A percentile compares a stretch with the other conserved stretches of the same genome.
Conservation (phyloP, 345 rosid species). For the Bretschneidera sinensis region DNA sequence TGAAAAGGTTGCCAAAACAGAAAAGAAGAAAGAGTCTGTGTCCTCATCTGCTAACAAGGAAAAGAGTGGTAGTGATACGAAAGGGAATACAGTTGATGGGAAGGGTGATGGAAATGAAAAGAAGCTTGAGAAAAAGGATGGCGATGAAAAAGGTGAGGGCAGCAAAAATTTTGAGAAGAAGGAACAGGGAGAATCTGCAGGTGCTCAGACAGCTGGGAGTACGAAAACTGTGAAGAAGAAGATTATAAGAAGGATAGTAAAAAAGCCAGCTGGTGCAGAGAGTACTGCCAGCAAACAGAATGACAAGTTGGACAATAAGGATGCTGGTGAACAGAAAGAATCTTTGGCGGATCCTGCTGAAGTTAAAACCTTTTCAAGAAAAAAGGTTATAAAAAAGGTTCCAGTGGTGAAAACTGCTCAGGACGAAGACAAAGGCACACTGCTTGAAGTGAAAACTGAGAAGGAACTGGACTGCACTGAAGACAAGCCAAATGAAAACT, state of each 20-base stretch:
- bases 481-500: conserved; percentile 44
- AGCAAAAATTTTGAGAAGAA: conserved; percentile 36
- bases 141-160: conserved; percentile 21
- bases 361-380: conserved; percentile 46
- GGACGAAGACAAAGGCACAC: conserved; percentile 32
- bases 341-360: conserved; percentile 29
- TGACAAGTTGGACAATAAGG: conserved; percentile 37
- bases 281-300: conserved; percentile 34
- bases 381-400: conserved; percentile 49
- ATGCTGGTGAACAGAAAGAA: conserved; percentile 39
- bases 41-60: conserved; percentile 30
- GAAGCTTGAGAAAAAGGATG: conserved; percentile 29
- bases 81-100: conserved; percentile 32
- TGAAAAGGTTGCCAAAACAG: conserved; percentile 31
- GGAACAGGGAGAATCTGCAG: conserved; percentile 32
- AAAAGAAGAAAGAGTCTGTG: conserved; percentile 28
- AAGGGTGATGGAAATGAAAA: conserved; percentile 29
- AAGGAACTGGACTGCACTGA: conserved; percentile 27
- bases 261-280: conserved; percentile 44
- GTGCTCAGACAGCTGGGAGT: conserved; percentile 34
- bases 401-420: conserved; percentile 27
- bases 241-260: conserved; percentile 76
- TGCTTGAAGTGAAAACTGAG: conserved; percentile 39
- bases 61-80: conserved; percentile 27
- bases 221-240: conserved; percentile 66